These are phyloP conservation scores for Microbotryum silenes-acaulis DNA, from an alignment of 1,284 basidiomycete genomes.

Conservation along the genomic window DNA sequence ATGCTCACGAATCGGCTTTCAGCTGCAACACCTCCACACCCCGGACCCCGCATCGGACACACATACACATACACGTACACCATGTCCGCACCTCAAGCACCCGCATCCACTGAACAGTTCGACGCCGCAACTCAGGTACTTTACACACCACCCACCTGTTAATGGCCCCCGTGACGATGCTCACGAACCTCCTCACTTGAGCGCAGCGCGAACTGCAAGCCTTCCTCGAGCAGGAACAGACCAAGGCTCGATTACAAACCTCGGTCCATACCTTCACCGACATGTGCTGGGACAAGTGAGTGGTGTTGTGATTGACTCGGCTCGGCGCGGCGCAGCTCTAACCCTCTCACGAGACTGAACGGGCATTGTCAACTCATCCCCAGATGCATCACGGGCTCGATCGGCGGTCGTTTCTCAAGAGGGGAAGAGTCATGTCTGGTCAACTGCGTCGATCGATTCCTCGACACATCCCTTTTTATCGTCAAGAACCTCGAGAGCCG, in stretches of 20 bases:
- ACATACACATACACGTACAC: background rate
- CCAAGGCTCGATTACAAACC: conserved; percentile 67
- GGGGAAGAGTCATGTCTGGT: conserved; percentile 74
- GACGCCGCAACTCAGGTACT: conserved; percentile 69
- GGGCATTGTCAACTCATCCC: conserved; percentile 12
- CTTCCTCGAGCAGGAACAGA: conserved; percentile 82
- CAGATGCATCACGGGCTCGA: conserved; percentile 77
- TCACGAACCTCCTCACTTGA: background rate
- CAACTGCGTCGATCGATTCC: conserved; percentile 89
- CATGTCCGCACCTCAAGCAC: conserved; percentile 7
- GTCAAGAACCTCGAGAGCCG: conserved; percentile 65
- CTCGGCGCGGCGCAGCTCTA: background rate
- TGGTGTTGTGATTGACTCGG: conserved; percentile 14
- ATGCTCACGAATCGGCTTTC: too few relatives aligned
- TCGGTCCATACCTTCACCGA: conserved; percentile 61
- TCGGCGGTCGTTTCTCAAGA: conserved; percentile 74
- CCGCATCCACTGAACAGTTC: conserved; percentile 45
- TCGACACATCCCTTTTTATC: conserved; percentile 83
- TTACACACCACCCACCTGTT: conserved; percentile 7
- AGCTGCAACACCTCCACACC: too few relatives aligned
- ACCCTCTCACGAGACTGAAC: background rate
- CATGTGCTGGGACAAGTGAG: conserved; percentile 84
- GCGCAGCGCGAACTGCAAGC: conserved; percentile 69
- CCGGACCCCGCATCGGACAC: too few relatives aligned
- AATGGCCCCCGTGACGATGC: background rate